Evolutionary conservation across 768 basidiomycete species (phyloP), one percentile per base, ranked within the genome.

Genomic region (Pisolithus tinctorius): DNA sequence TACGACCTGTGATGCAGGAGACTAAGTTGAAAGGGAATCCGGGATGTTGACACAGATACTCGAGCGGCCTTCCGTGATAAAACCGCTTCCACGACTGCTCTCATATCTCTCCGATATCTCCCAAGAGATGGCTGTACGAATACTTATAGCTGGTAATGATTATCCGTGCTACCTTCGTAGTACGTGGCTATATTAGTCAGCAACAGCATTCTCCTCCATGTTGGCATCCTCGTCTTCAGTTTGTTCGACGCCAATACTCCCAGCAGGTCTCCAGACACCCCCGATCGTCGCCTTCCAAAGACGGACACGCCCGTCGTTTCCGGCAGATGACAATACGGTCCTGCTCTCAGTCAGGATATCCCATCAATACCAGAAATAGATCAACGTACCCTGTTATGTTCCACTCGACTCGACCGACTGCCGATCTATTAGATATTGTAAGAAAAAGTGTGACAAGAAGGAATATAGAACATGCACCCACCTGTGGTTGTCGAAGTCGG

Each of bases 371-470:
- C 36, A 42, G 31, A 49, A 43, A 45, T 40, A 37, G 37, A 23
- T 36, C 31, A 29, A 37, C 54, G 59, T 68, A 89, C 86, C 88
- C 88, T 31, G 85, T 88, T 45, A 93, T 83, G 63, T 95, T 95
- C 92, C 95, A 97, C 64, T 94, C 93, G 0, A 99, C 93, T 58
- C 85, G 77, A 2, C 86, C 85, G 9, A 94, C 80, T 4, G 84
- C 77, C 0, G 86, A 83, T 55, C 87, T 88, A 55, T 44, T 5
- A 8, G 7, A 29, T 55, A 17, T 3, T 41, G 62, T 43, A 56
- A 55, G 38, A 8, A 45, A 41, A 50, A 55, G 29, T 17, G 13
- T 20, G 26, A 45, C 6, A n/a, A 14, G 29, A 38, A 44, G 23
- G 31, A 38, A 36, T 11, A 29, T 39, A 7, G 29, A 11, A 68